Percentiles rank a stretch among this genome's conserved stretches.
phyloP scores from a whole-genome alignment of 176 grass and related monocot species.

The sorghum (Sorghum bicolor) region DNA sequence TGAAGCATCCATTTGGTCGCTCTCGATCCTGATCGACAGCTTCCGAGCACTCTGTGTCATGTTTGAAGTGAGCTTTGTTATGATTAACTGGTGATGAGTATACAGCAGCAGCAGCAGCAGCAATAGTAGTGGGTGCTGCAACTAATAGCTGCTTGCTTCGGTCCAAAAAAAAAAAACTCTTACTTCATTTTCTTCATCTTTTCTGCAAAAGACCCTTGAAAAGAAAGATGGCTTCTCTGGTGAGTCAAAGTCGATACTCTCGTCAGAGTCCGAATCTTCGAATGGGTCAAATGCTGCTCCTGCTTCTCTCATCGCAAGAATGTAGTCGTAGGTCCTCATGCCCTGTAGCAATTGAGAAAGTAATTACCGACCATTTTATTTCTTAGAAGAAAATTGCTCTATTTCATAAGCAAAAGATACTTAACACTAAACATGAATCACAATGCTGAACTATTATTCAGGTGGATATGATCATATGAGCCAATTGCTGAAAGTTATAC shows the following conservation, averaged over 20 bases:
- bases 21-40: conserved; percentile 83
- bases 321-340: conserved; percentile 99
- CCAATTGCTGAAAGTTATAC: not conserved
- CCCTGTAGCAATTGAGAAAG: conserved; percentile 43
- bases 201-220: conserved; percentile 57
- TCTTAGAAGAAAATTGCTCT: not conserved
- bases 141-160: conserved; percentile 9
- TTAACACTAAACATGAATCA: not conserved
- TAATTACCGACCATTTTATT: not conserved
- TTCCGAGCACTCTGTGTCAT: conserved; percentile 60
- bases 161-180: not conserved
- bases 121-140: no score
- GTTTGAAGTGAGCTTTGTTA: conserved; percentile 32
- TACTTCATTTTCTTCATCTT: conserved; percentile 54
- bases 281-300: conserved; percentile 61
- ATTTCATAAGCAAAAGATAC: not conserved
- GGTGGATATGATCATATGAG: not conserved
- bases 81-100: not conserved
- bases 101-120: not conserved
- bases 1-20: conserved; percentile 42
- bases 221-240: conserved; percentile 58
- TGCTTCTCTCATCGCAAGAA: conserved; percentile 89
- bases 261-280: conserved; percentile 71
- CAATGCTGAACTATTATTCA: not conserved
- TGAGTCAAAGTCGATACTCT: conserved; percentile 66